phyloP scores from a whole-genome alignment of 176 grass and related monocot genomes.

The Puya raimondii region DNA sequence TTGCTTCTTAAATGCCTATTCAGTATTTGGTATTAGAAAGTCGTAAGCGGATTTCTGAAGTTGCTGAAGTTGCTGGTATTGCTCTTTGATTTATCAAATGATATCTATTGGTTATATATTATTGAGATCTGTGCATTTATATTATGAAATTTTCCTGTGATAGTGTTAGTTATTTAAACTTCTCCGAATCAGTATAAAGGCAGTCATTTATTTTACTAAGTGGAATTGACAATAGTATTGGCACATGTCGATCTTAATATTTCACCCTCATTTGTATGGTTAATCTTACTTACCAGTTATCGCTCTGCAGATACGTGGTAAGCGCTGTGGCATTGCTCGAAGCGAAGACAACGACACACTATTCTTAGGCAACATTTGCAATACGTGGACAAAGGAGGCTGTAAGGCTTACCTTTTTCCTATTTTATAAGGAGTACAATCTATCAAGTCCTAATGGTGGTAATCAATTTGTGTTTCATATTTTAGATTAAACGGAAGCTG shows the following conservation, averaged over 20 bases:
- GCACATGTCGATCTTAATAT: neutral
- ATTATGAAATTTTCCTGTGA: too few relatives aligned
- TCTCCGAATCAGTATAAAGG: too few relatives aligned
- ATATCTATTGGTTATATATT: too few relatives aligned
- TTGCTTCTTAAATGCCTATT: too few relatives aligned
- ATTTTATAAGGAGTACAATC: neutral
- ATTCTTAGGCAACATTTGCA: constrained; percentile 73
- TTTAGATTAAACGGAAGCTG: constrained; percentile 34
- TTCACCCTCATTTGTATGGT: neutral
- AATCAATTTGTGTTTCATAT: neutral
- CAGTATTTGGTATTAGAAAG: too few relatives aligned
- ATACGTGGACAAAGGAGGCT: constrained; percentile 80
- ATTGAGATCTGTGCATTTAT: too few relatives aligned
- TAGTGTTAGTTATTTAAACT: too few relatives aligned
- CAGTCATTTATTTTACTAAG: too few relatives aligned
- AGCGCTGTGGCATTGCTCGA: constrained; percentile 41
- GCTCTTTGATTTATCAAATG: too few relatives aligned
- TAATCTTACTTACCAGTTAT: constrained; percentile 6
- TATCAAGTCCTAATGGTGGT: neutral
- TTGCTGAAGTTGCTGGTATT: too few relatives aligned
- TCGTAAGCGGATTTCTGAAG: too few relatives aligned
- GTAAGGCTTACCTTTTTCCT: constrained; percentile 18
- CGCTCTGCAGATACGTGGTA: constrained; percentile 44
- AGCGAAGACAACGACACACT: constrained; percentile 74
- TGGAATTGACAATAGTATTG: too few relatives aligned